A percentile compares a stretch with the other conserved stretches of the same genome.
phyloP scores from a whole-genome alignment of 192 early-diverging fungal species.

The Thamnidium elegans region DNA sequence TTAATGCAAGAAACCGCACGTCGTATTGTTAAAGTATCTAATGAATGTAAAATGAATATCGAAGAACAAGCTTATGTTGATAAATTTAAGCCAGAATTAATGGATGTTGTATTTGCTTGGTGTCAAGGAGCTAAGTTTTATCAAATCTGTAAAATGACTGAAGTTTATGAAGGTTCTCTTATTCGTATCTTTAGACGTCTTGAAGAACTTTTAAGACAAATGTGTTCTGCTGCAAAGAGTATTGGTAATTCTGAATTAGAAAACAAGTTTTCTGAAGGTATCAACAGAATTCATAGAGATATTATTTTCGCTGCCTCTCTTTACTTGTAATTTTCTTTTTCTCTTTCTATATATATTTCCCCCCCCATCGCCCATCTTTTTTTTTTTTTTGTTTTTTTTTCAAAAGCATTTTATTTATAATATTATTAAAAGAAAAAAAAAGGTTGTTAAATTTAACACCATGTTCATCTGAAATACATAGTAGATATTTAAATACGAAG shows the following conservation, averaged over 20 bases:
- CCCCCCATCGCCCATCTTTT: too few relatives aligned
- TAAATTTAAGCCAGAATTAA: conserved; percentile 81
- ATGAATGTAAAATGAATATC: conserved; percentile 83
- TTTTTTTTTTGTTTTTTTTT: too few relatives aligned
- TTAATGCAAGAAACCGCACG: conserved; percentile 83
- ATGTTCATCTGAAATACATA: too few relatives aligned
- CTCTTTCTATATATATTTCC: too few relatives aligned
- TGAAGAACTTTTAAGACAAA: conserved; percentile 89
- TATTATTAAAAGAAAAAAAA: too few relatives aligned
- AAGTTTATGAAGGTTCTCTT: conserved; percentile 91
- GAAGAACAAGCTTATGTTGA: conserved; percentile 89
- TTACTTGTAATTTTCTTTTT: conserved; percentile 64
- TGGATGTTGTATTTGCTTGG: conserved; percentile 96
- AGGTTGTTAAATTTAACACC: too few relatives aligned
- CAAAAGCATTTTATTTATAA: too few relatives aligned
- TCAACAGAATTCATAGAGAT: conserved; percentile 90
- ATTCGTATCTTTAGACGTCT: conserved; percentile 86
- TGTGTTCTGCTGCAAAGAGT: conserved; percentile 86
- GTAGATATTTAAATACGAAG: too few relatives aligned
- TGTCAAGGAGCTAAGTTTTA: conserved; percentile 87
- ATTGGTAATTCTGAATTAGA: conserved; percentile 95
- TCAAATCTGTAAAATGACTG: conserved; percentile 93
- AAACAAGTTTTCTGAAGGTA: conserved; percentile 91
- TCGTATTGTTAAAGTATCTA: conserved; percentile 79
- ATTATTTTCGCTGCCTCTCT: conserved; percentile 96